Percentiles rank a stretch among this genome's conserved stretches.
phyloP scores from a whole-genome alignment of 1,284 basidiomycete species.

The Cutaneotrichosporon sp. region DNA sequence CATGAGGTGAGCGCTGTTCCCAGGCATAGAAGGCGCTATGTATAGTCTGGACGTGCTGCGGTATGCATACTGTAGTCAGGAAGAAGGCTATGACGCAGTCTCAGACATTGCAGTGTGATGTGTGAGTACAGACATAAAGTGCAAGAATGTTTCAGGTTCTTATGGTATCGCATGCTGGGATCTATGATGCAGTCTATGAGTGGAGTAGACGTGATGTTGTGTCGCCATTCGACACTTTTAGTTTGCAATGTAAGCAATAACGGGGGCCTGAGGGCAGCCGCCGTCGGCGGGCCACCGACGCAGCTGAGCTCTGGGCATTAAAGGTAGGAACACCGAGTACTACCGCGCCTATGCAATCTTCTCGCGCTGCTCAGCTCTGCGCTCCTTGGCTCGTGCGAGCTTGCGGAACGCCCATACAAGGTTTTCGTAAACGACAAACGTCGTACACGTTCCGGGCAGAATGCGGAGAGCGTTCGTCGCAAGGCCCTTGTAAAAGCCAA shows the following conservation, averaged over 20 bases:
- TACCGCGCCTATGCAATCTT: conserved; percentile 4
- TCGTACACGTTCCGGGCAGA: conserved; percentile 93
- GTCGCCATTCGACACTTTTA: background rate
- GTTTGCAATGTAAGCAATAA: too few species aligned
- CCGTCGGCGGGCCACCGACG: too few species aligned
- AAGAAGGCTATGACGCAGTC: too few species aligned
- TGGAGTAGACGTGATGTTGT: background rate
- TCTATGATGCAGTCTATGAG: conserved; percentile 3
- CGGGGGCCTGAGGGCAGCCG: too few species aligned
- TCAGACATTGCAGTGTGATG: too few species aligned
- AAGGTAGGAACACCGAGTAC: too few species aligned
- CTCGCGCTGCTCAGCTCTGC: conserved; percentile 7
- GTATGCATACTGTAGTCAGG: background rate
- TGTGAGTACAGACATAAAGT: too few species aligned
- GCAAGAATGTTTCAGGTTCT: too few species aligned
- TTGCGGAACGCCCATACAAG: conserved; percentile 72
- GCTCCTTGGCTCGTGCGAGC: conserved; percentile 28
- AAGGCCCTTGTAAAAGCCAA: conserved; percentile 91
- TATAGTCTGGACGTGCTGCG: background rate
- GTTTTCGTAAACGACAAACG: conserved; percentile 98
- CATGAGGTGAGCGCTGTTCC: too few species aligned
- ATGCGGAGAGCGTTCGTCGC: conserved; percentile 95
- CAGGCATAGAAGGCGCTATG: background rate
- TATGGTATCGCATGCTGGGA: background rate
- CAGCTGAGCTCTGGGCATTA: too few species aligned